phyloP scores from a whole-genome alignment of 2,329 filamentous ascomycete species.

The Grosmannia huntii region DNA sequence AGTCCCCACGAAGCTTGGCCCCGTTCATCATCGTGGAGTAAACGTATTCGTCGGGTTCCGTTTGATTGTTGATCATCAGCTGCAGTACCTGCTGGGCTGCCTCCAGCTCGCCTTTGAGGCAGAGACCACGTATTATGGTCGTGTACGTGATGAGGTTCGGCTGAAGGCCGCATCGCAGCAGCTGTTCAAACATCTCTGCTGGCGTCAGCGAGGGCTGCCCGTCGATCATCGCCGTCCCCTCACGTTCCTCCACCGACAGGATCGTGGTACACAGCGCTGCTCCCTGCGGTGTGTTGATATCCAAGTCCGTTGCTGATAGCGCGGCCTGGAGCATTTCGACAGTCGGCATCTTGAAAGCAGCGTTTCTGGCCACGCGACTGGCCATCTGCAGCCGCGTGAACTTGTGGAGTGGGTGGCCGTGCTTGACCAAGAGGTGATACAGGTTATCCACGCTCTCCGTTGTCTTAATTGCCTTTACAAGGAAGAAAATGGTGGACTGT shows the following conservation, averaged over 20 bases:
- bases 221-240: neutral
- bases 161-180: slow-evolving; percentile 47
- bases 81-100: slow-evolving; percentile 54
- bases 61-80: slow-evolving; percentile 43
- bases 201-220: slow-evolving; percentile 23
- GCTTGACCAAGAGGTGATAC: slow-evolving; percentile 20
- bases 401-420: slow-evolving; percentile 20
- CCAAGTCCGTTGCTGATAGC: slow-evolving; percentile 19
- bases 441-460: slow-evolving; percentile 19
- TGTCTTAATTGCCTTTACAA: slow-evolving; percentile 5
- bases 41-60: slow-evolving; percentile 52
- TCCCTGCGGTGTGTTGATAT: slow-evolving; percentile 33
- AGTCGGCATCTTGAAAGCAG: slow-evolving; percentile 26
- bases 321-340: slow-evolving; percentile 30
- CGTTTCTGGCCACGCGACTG: slow-evolving; percentile 27
- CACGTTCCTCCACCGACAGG: slow-evolving; percentile 26
- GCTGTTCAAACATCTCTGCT: slow-evolving; percentile 37
- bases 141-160: slow-evolving; percentile 54
- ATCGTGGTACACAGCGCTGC: slow-evolving; percentile 46
- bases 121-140: slow-evolving; percentile 58
- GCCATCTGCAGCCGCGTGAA: slow-evolving; percentile 37
- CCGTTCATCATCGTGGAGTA: slow-evolving; percentile 60
- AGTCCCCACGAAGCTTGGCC: slow-evolving; percentile 46
- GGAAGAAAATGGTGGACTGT: slow-evolving; percentile 22
- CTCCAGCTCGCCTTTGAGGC: slow-evolving; percentile 47